Conservation (phyloP, 2,329 filamentous ascomycete genomes). For the Tothia fuscella region DNA sequence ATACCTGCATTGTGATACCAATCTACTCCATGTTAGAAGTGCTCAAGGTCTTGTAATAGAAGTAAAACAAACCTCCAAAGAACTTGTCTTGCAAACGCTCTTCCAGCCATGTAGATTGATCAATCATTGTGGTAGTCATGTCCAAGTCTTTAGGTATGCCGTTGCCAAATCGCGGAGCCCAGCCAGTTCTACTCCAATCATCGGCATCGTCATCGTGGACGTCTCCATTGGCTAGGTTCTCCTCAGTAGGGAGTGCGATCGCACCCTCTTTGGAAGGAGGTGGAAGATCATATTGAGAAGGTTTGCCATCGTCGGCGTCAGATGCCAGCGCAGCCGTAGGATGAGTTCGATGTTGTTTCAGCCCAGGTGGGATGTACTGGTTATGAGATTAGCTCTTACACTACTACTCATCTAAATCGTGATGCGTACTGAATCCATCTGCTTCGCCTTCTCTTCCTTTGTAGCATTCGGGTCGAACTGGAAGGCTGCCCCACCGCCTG, state of each 20-base stretch:
- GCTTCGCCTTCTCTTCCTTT: conserved; percentile 71
- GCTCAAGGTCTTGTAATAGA: background rate
- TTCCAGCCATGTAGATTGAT: conserved; percentile 83
- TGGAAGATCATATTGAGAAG: conserved; percentile 65
- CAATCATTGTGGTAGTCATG: conserved; percentile 55
- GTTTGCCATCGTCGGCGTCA: conserved; percentile 61
- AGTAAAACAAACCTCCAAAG: conserved; percentile 46
- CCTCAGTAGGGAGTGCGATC: conserved; percentile 38
- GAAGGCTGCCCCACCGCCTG: conserved; percentile 68
- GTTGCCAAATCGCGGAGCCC: conserved; percentile 72
- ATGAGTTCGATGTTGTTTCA: background rate
- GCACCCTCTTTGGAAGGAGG: conserved; percentile 59
- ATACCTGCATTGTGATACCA: conserved; percentile 98
- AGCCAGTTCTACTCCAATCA: conserved; percentile 53
- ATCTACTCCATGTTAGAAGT: too few species aligned
- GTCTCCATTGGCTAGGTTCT: conserved; percentile 38
- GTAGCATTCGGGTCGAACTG: conserved; percentile 79
- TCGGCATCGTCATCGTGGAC: conserved; percentile 42
- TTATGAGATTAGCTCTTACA: background rate
- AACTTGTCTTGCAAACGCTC: conserved; percentile 75
- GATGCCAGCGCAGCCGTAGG: conserved; percentile 57
- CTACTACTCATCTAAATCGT: background rate
- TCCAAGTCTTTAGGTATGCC: conserved; percentile 41
- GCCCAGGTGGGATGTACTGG: conserved; percentile 3
- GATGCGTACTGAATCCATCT: conserved; percentile 57